Base-by-base conservation (phyloP, 441 rosid genomes). In the Eutrema salsugineum region DNA sequence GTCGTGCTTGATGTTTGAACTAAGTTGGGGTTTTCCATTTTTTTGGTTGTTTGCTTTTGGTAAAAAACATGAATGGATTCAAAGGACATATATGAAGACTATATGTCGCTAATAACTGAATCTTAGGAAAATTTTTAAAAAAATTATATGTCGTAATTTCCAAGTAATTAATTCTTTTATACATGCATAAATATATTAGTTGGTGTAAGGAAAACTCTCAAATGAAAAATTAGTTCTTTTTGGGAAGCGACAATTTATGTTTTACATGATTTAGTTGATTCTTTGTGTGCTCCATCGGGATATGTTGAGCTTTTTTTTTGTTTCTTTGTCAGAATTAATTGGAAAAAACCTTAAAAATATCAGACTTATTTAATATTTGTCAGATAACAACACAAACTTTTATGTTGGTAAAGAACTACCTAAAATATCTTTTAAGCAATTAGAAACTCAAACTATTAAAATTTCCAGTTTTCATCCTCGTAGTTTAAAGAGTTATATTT, bases 1-100 rank as follows among this genome's bases (percentile, higher is more conserved):
- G 59, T 47, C 77, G 77, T 72, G 5, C 27, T 72, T 72, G 58
- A 65, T 46, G 66, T 56, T 56, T 47, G 8, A 24, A 43, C 57
- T 55, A 72, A 55, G 65, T 64, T 0, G 7, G 56, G 24, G 5
- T 27, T 32, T 48, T 35, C 11, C 6, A 4, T 39, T 22, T 68
- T 72, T 46, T 24, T 24, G 3, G 2, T 36, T 58, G 58, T 63
- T 72, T 63, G 30, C 58, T 53, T 72, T 72, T 43, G 56, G 38
- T 48, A 20, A 71, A 22, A 39, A 19, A 42, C 12, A 30, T 20
- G 15, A 53, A 71, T 43, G 42, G 54, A 19, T 71, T 61, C 54
- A 40, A 40, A 42, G 4, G 62, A 61, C 68, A 51, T 56, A 60
- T 38, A 7, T 8, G 6, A 33, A n/a, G n/a, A 1, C 1, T 50